Base-by-base conservation (phyloP, 768 basidiomycete genomes). In the Pleurotus tuber-regium region DNA sequence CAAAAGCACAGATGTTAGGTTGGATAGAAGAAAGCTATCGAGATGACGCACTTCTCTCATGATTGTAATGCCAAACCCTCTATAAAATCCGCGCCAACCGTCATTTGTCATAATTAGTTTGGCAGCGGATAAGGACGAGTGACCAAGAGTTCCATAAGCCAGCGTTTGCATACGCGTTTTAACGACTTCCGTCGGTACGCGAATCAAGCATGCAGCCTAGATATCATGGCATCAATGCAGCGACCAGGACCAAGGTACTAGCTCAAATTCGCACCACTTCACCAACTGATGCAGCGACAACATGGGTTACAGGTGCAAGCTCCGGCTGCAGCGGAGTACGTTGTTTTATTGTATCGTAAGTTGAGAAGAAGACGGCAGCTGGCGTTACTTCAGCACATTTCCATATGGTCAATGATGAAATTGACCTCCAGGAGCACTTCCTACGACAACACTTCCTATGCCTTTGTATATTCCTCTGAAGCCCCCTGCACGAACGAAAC, bases 311-410 rank as follows among this genome's bases (percentile, higher is more conserved):
- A 0, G 92, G 86, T 1, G 78, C 75, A 24, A 92, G 74, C 31
- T 82, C 68, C 1, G 77, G 72, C 0, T 80, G 70, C 2, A 84
- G 61, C 0, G 92, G 90, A 0, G 92, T 65, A n/a, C 65, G 68
- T 49, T 78, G 77, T 67, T 99, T 99, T 59, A 95, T 75, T 4
- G 82, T 80, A 61, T 98, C 95, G 64, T 99, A 99, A 0, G 86
- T 90, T 16, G 89, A 88, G 68, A 99, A 99, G 76, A 99, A 99
- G 0, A 82, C 82, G 4, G 95, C 94, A 52, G 97, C 97, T 98
- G 60, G 21, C n/a, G 25, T 36, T 44, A 23, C 42, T 28, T 24
- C n/a, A 18, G 28, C 28, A 7, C 23, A 42, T 40, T 14, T 1
- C 9, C 26, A n/a, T 10, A 23, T 4, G 33, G n/a, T 14, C 9